Base-by-base conservation (phyloP, 2,329 filamentous ascomycete species). In the Ceratocystis lukuohia region DNA sequence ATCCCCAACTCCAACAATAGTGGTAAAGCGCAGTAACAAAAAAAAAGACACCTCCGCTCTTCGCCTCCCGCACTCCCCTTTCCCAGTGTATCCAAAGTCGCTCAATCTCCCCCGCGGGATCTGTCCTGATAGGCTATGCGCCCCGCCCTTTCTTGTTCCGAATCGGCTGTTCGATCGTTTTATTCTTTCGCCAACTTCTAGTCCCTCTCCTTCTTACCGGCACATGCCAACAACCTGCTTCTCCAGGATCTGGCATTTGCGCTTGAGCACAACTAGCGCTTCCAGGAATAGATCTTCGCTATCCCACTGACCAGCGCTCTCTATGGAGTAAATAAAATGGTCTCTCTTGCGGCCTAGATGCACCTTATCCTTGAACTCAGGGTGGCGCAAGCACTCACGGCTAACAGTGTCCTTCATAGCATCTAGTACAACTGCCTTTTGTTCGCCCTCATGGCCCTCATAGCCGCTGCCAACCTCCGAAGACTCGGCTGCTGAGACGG, bases 311-410 rank as follows among this genome's bases (percentile, higher is more conserved):
- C 94, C 95, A 0, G 91, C 88, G 79, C 92, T 96, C 80, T 99
- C 94, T 45, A 99, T 82, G 65, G 86, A 88, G 80, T 94, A 99
- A 76, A 99, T 97, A 76, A 99, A 99, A 78, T 99, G 95, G 75
- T 99, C 94, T 70, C 91, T 82, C 71, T 91, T 80, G 65, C 95
- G 83, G 56, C 94, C 94, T 41, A 99, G 84, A 80, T 91, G 92
- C 70, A 99, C 94, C 80, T 96, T 99, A 74, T 86, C 89, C 76
- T 94, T 85, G 78, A 99, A 97, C 77, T 97, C 94, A 30, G 87
- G 82, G 74, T 99, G 93, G 62, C 94, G 85, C 73, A 99, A 77
- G 73, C 88, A 94, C 78, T 99, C 95, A 70, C 94, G 84, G 76
- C 89, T 95, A 69, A 99, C 93, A 0, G 93, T 97, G 75, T 99